Base-by-base conservation (phyloP, 2,329 filamentous ascomycete species). In the Talaromyces sp. region DNA sequence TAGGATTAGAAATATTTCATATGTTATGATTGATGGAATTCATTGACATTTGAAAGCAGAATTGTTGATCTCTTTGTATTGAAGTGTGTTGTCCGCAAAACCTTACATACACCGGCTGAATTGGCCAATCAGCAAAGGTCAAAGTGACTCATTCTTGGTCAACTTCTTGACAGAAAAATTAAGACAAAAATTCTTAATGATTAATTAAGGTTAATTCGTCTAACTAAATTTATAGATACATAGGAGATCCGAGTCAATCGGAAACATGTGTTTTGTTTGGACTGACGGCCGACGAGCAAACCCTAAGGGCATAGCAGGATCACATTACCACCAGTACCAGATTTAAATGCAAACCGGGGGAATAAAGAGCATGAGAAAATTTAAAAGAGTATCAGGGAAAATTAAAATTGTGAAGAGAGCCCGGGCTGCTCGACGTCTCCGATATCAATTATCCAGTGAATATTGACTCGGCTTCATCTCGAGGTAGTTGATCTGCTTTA, bases 101-200 rank as follows among this genome's bases (percentile, higher is more conserved):
- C 19, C 19, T 50, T 11, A 19, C 4, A 11, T 49, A 21, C 43
- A 21, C 5, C 49, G 6, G 49, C 8, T 51, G 14, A 17, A 29
- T 52, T 52, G 51, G 55, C 59, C 59, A 61, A 61, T 58, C 51
- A 58, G 24, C 26, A 5, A 21, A 19, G 29, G 10, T 32, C 32
- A 19, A 61, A 52, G 43, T 61, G 50, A 61, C 38, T 61, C 59
- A 61, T 61, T 58, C n/a, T 58, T 58, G 55, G 59, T 61, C 59
- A 58, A 58, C n/a, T 52, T 27, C 10, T 9, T 6, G 13, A 52
- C 17, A 17, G 11, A 52, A 29, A 49, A 52, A 29, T 46, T 13
- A 21, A 24, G 9, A 46, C 8, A 46, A 46, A 24, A 24, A 24
- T 9, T 24, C n/a, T 4, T 19, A 46, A 13, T 46, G 2, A 46